Evolutionary conservation across 2,329 filamentous ascomycete genomes (phyloP).

Genomic region (Fusarium graminum): DNA sequence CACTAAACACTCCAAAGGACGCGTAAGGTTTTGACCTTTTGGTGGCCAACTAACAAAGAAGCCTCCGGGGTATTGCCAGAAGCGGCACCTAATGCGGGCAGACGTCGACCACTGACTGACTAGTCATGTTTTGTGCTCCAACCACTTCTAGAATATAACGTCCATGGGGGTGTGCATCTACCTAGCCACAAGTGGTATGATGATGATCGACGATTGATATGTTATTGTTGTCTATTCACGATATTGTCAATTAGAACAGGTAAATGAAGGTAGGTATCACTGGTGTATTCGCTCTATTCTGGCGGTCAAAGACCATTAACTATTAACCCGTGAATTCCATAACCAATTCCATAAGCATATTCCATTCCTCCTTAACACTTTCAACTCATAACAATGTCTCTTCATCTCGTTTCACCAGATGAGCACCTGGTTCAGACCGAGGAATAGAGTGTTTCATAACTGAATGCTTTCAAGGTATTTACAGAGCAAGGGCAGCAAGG

Average conservation of each 20-base stretch:
- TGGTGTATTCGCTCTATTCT: conserved; percentile 35
- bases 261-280: conserved; percentile 22
- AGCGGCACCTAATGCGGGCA: conserved; percentile 18
- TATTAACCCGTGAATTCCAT: conserved; percentile 36
- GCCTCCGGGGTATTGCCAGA: conserved; percentile 20
- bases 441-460: conserved; percentile 11
- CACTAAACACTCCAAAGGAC: conserved; percentile 17
- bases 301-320: conserved; percentile 39
- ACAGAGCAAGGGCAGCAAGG: conserved; percentile 55
- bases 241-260: background rate
- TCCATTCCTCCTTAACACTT: conserved; percentile 15
- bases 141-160: conserved; percentile 20
- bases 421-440: background rate
- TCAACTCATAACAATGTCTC: conserved; percentile 29
- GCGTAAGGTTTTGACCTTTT: conserved; percentile 15
- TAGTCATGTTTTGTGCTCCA: conserved; percentile 7
- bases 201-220: conserved; percentile 13
- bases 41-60: conserved; percentile 10
- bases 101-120: conserved; percentile 28
- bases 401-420: conserved; percentile 3
- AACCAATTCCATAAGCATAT: conserved; percentile 27
- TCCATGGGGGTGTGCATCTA: background rate
- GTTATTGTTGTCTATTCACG: background rate
- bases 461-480: conserved; percentile 38
- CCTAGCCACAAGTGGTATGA: conserved; percentile 15